Conservation (phyloP, 164 flowering plant genomes). For the Berberis vulgaris region DNA sequence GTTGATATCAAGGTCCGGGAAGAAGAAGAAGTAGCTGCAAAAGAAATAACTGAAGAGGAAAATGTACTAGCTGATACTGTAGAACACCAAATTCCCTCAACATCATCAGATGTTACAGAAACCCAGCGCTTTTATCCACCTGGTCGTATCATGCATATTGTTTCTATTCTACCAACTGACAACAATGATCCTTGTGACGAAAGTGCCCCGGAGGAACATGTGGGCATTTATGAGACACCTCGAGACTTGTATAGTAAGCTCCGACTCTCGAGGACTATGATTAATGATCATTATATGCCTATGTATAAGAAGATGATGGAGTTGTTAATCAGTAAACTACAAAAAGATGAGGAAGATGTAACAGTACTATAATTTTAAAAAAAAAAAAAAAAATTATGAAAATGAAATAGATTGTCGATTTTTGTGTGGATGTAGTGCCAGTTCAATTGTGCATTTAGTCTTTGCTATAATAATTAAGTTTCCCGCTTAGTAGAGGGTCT, state of each 20-base stretch:
- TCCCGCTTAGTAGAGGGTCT: no score
- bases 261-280: slow-evolving; percentile 80
- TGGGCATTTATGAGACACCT: slow-evolving; percentile 67
- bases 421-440: no score
- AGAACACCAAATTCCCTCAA: slow-evolving; percentile 23
- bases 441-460: no score
- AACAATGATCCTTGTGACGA: slow-evolving; percentile 16
- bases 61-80: slow-evolving; percentile 35
- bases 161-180: slow-evolving; percentile 29
- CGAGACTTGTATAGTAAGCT: slow-evolving; percentile 81
- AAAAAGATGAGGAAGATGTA: slow-evolving; percentile 30
- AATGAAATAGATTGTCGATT: no score
- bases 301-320: slow-evolving; percentile 93
- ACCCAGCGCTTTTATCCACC: slow-evolving; percentile 71
- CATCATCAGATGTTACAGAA: slow-evolving; percentile 42
- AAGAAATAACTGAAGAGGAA: slow-evolving; percentile 66
- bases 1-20: slow-evolving; percentile 29
- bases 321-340: slow-evolving; percentile 49
- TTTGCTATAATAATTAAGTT: no score
- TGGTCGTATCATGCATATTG: slow-evolving; percentile 84
- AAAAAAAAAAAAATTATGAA: no score
- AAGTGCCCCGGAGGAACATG: slow-evolving; percentile 27
- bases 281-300: slow-evolving; percentile 95
- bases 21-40: slow-evolving; percentile 70
- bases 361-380: no score